Evolutionary conservation across 164 flowering plant genomes (phyloP).

Genomic region (Macadamia tetraphylla): DNA sequence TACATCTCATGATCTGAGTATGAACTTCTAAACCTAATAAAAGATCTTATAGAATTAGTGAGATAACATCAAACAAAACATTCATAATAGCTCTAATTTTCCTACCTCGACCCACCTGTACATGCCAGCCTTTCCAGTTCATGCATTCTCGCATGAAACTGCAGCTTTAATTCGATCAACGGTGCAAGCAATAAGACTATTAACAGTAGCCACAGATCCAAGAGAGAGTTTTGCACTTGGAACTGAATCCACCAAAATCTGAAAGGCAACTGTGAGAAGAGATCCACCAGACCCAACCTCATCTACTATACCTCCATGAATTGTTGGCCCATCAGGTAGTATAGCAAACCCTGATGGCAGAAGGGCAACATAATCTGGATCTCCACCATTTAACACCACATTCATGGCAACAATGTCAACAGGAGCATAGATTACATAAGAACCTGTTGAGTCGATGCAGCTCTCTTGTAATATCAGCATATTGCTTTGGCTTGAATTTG

Average conservation of each 20-base stretch:
- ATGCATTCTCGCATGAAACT: constrained; percentile 39
- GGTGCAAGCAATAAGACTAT: constrained; percentile 80
- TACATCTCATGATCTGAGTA: no score
- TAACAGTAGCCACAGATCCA: constrained; percentile 85
- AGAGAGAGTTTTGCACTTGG: constrained; percentile 82
- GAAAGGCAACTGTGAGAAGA: constrained; percentile 80
- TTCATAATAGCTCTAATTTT: background rate
- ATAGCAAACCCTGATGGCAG: constrained; percentile 95
- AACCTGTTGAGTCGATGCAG: constrained; percentile 70
- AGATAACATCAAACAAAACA: background rate
- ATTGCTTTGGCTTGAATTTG: constrained; percentile 88
- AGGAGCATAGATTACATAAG: constrained; percentile 84
- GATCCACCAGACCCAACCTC: constrained; percentile 67
- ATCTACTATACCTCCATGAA: constrained; percentile 19
- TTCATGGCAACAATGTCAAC: constrained; percentile 86
- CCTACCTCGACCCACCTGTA: constrained; percentile 7
- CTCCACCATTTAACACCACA: constrained; percentile 75
- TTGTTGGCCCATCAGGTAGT: constrained; percentile 61
- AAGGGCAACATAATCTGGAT: constrained; percentile 89
- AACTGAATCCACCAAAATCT: constrained; percentile 75
- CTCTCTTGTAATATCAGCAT: constrained; percentile 97
- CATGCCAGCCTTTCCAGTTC: constrained; percentile 4
- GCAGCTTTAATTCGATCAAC: constrained; percentile 77
- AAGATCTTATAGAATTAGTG: no score
- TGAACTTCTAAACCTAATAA: no score